phyloP scores from a whole-genome alignment of 2,329 filamentous ascomycete genomes.

The Exophiala xenobiotica region DNA sequence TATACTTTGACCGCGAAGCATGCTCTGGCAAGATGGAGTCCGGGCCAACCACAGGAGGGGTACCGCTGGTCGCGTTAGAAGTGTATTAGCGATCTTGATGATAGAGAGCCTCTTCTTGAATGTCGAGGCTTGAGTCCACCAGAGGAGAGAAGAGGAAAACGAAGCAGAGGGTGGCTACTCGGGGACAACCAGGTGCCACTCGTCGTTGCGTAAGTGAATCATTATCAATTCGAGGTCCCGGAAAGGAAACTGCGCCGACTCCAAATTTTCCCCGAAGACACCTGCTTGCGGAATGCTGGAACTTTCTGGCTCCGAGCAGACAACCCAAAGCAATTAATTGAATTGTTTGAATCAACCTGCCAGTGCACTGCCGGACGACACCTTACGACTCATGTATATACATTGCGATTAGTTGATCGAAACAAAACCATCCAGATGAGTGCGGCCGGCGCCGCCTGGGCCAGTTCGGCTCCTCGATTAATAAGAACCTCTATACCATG shows the following conservation, averaged over 20 bases:
- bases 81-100: too few relatives aligned
- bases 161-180: not conserved
- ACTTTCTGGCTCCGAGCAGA: slow-evolving; percentile 8
- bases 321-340: not conserved
- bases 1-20: slow-evolving; percentile 64
- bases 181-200: slow-evolving; percentile 3
- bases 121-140: too few relatives aligned
- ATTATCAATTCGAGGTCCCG: not conserved
- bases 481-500: slow-evolving; percentile 43
- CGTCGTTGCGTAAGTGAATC: slow-evolving; percentile 1
- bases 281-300: slow-evolving; percentile 9
- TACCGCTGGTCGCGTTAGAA: too few relatives aligned
- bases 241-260: slow-evolving; percentile 15
- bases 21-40: slow-evolving; percentile 47
- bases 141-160: not conserved
- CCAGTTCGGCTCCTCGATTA: slow-evolving; percentile 43
- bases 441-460: slow-evolving; percentile 40
- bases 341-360: not conserved
- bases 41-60: too few relatives aligned
- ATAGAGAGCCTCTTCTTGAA: too few relatives aligned
- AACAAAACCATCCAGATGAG: slow-evolving; percentile 36
- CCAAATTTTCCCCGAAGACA: slow-evolving; percentile 10
- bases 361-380: not conserved
- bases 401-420: not conserved
- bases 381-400: not conserved